These are phyloP conservation scores for Mortierella sp. DNA, from an alignment of 371 early-diverging fungal species.

Conservation along the genomic window DNA sequence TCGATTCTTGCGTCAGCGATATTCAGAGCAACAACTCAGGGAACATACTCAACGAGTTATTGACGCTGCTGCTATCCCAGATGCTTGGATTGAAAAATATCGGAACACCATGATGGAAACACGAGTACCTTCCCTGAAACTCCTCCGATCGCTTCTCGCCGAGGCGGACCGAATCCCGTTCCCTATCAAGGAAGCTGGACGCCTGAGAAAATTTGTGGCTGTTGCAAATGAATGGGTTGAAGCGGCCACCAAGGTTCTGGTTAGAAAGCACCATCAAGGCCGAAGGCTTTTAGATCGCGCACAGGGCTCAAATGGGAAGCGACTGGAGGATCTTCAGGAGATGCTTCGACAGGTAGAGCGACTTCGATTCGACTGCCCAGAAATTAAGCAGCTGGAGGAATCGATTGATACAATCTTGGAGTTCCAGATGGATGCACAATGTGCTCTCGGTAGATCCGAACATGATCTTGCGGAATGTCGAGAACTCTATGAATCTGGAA, in stretches of 20 bases:
- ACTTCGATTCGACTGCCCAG: constrained; percentile 64
- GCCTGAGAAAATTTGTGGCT: constrained; percentile 62
- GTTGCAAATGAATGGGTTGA: constrained; percentile 65
- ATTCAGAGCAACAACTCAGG: constrained; percentile 66
- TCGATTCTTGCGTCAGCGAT: constrained; percentile 64
- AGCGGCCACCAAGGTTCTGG: constrained; percentile 58
- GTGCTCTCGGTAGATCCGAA: constrained; percentile 40
- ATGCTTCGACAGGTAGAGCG: constrained; percentile 57
- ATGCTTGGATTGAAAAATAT: constrained; percentile 61
- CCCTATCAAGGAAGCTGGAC: constrained; percentile 60
- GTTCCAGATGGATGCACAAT: constrained; percentile 39
- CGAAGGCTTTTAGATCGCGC: constrained; percentile 46
- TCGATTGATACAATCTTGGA: constrained; percentile 55
- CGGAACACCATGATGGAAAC: constrained; percentile 57
- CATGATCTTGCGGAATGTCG: constrained; percentile 46
- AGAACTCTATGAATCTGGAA: constrained; percentile 51
- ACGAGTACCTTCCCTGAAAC: constrained; percentile 66
- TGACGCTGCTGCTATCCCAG: constrained; percentile 49
- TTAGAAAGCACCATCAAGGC: constrained; percentile 58
- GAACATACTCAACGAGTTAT: constrained; percentile 55
- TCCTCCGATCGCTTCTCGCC: constrained; percentile 61
- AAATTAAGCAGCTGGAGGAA: constrained; percentile 59
- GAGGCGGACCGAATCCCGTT: constrained; percentile 67
- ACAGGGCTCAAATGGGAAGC: constrained; percentile 41
- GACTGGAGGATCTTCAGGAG: constrained; percentile 57